Evolutionary conservation across 2,329 filamentous ascomycete genomes (phyloP).

Genomic region (Colletotrichum liriopes): DNA sequence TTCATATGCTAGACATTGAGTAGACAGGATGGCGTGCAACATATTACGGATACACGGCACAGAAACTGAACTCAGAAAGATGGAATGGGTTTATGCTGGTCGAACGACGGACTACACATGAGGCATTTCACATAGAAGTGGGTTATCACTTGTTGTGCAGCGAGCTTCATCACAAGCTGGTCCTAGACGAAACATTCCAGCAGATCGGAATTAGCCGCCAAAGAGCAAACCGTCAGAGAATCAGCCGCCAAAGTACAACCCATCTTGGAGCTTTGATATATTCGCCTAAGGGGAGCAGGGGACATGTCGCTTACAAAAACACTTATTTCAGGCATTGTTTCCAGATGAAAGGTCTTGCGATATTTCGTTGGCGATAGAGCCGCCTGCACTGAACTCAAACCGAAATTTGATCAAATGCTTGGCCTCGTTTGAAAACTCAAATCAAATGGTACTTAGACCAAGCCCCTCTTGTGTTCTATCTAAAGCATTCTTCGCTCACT

Average conservation of each 20-base stretch:
- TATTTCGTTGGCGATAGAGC: no score
- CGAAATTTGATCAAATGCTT: not conserved
- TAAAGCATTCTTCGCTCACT: not conserved
- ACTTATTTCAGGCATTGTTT: not conserved
- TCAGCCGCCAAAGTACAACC: no score
- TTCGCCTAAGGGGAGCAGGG: not conserved
- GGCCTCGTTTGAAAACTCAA: not conserved
- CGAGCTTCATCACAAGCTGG: not conserved
- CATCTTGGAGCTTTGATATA: not conserved
- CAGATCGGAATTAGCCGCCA: not conserved
- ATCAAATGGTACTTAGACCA: constrained; percentile 9
- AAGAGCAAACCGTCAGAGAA: no score
- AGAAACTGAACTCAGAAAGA: not conserved
- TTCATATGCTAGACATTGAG: not conserved
- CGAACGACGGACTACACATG: not conserved
- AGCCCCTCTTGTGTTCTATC: constrained; percentile 9
- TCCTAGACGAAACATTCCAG: not conserved
- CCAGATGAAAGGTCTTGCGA: no score
- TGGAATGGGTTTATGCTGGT: not conserved
- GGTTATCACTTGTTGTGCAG: not conserved
- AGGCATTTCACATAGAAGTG: not conserved
- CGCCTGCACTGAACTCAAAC: no score
- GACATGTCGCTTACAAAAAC: not conserved
- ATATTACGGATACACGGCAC: not conserved
- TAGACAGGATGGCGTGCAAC: no score